A percentile compares a stretch with the other conserved stretches of the same genome.
Conservation (phyloP, 805 yeast species). For the Candida ipomoeae region DNA sequence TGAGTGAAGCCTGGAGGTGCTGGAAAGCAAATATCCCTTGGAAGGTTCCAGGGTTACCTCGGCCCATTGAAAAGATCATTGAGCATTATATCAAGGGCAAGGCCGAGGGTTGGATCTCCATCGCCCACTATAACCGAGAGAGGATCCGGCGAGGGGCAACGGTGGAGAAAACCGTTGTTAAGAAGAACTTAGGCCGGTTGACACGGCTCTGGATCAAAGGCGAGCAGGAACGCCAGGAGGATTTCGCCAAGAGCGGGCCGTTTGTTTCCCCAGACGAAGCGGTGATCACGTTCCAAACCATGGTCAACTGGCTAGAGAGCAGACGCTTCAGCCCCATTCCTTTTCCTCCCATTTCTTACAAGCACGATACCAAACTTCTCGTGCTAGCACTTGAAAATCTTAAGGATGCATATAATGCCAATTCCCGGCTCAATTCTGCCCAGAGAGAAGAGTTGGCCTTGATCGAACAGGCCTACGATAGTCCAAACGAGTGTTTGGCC, state of each 20-base stretch:
- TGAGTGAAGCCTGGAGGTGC: constrained; percentile 98
- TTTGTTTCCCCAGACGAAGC: constrained; percentile 84
- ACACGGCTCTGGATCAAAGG: constrained; percentile 89
- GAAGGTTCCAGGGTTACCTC: constrained; percentile 96
- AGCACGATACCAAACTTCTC: constrained; percentile 87
- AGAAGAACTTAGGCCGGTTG: constrained; percentile 86
- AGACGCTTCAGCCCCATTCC: constrained; percentile 84
- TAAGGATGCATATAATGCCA: constrained; percentile 66
- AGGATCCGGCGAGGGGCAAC: constrained; percentile 84
- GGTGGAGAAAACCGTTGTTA: constrained; percentile 90
- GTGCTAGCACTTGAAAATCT: constrained; percentile 85
- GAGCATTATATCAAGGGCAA: constrained; percentile 89
- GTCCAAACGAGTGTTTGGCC: constrained; percentile 88
- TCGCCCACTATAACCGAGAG: constrained; percentile 89
- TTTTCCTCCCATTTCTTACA: constrained; percentile 87
- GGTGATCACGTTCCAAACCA: constrained; percentile 74
- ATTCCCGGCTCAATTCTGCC: constrained; percentile 71
- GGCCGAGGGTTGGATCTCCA: constrained; percentile 95
- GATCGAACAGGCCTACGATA: constrained; percentile 94
- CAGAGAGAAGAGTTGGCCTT: constrained; percentile 91
- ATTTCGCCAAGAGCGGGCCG: constrained; percentile 81
- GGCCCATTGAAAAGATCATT: constrained; percentile 80
- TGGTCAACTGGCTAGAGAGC: constrained; percentile 89
- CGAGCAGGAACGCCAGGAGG: constrained; percentile 85
- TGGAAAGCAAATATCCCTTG: constrained; percentile 99